A percentile compares a stretch with the other conserved stretches of the same genome.
phyloP scores from a whole-genome alignment of 1,139 yeast species.

The Entelexis paramagnoliae region DNA sequence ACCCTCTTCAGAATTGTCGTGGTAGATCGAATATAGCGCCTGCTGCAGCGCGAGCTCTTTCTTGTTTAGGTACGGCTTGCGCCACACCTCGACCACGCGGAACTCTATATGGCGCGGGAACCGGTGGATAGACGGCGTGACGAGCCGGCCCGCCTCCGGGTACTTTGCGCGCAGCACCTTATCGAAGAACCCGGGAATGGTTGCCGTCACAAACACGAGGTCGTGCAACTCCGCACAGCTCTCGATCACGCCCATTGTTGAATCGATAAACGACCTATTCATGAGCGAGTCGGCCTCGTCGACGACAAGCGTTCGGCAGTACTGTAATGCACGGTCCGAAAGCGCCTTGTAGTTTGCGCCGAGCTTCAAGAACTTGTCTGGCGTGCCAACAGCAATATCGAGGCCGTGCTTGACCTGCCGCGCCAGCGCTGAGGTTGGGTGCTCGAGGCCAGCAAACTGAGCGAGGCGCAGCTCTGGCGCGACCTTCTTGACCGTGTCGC shows the following conservation, averaged over 20 bases:
- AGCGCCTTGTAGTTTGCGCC: conserved; percentile 20
- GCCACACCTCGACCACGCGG: conserved; percentile 61
- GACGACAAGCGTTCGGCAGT: conserved; percentile 51
- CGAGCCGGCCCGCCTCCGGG: conserved; percentile 58
- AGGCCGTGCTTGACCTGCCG: conserved; percentile 37
- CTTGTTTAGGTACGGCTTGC: conserved; percentile 71
- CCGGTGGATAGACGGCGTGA: conserved; percentile 74
- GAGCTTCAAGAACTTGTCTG: conserved; percentile 34
- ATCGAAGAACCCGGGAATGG: conserved; percentile 72
- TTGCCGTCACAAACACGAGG: conserved; percentile 75
- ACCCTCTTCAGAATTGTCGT: conserved; percentile 74
- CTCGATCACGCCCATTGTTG: conserved; percentile 50
- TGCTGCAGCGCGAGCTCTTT: conserved; percentile 79
- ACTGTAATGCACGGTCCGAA: conserved; percentile 25
- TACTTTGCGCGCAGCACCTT: conserved; percentile 50
- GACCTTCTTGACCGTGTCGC: conserved; percentile 37
- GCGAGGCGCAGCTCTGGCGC: conserved; percentile 10
- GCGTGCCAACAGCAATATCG: conserved; percentile 79
- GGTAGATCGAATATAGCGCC: conserved; percentile 71
- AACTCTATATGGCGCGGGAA: conserved; percentile 67
- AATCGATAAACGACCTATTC: conserved; percentile 69
- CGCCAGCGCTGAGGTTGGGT: conserved; percentile 30
- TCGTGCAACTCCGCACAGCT: conserved; percentile 46
- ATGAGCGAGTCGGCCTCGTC: conserved; percentile 94
- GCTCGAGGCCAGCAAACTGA: conserved; percentile 11